Conservation (phyloP, 257 asterid species). For the Capsicum chinense region DNA sequence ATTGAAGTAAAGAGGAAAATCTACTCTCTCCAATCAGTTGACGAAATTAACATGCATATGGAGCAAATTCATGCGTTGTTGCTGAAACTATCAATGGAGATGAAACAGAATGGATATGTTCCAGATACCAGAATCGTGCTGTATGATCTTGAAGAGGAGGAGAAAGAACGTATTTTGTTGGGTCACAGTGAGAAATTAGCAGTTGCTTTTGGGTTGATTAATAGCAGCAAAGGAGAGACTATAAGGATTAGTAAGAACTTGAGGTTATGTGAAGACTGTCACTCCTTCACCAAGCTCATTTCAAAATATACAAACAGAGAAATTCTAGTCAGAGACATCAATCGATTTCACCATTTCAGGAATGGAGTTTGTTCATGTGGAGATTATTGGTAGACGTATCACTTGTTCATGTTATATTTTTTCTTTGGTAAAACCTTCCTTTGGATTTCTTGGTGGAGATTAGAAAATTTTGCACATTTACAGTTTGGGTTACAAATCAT, state of each 20-base stretch:
- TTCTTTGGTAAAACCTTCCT: neutral
- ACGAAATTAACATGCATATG: conserved; percentile 77
- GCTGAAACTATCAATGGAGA: conserved; percentile 59
- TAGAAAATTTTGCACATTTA: neutral
- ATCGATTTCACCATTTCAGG: conserved; percentile 76
- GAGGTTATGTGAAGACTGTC: conserved; percentile 90
- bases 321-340: conserved; percentile 74
- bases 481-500: neutral
- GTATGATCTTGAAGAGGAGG: conserved; percentile 72
- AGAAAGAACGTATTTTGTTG: conserved; percentile 68
- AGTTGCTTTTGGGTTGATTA: conserved; percentile 82
- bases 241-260: conserved; percentile 85
- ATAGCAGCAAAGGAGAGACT: conserved; percentile 69
- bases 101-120: conserved; percentile 76
- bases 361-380: conserved; percentile 83
- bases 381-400: conserved; percentile 69
- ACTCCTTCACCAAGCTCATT: conserved; percentile 71
- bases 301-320: conserved; percentile 67
- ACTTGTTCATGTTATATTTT: neutral
- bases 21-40: conserved; percentile 59
- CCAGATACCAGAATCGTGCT: conserved; percentile 74
- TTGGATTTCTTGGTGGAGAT: neutral
- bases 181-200: conserved; percentile 94
- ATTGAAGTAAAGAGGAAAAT: conserved; percentile 69
- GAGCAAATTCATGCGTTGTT: conserved; percentile 75